A percentile compares a stretch with the other conserved stretches of the same genome.
Conservation (phyloP, 1,139 yeast species). For the Debaryomycetaceae sp. region DNA sequence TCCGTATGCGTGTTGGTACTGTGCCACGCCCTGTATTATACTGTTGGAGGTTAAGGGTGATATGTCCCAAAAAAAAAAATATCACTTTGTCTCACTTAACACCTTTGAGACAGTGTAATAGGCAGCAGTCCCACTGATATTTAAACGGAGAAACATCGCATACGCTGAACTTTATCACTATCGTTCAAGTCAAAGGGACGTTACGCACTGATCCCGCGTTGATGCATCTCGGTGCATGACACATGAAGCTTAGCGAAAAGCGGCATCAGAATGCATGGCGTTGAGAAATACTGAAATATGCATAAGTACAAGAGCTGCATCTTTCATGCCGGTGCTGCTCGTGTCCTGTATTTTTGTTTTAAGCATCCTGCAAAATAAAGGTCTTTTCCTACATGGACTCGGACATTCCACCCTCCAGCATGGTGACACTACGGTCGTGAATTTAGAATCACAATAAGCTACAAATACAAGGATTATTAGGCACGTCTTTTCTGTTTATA, state of each 20-base stretch:
- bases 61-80: neutral
- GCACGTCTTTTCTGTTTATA: too few relatives aligned
- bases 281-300: neutral
- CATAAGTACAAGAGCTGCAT: neutral
- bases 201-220: neutral
- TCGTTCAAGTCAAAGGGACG: neutral
- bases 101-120: too few relatives aligned
- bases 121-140: neutral
- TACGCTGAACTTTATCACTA: neutral
- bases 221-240: neutral
- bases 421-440: neutral
- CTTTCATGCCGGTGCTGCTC: neutral
- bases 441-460: too few relatives aligned
- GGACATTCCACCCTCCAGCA: neutral
- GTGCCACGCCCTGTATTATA: neutral
- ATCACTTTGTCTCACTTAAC: too few relatives aligned
- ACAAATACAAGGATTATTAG: too few relatives aligned
- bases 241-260: neutral
- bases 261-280: neutral
- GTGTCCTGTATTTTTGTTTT: neutral
- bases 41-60: neutral
- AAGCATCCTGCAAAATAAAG: neutral
- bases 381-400: neutral
- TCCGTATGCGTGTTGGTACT: neutral
- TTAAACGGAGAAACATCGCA: neutral